phyloP scores from a whole-genome alignment of 805 yeast species.

The Zygotorulaspora chibaensis region DNA sequence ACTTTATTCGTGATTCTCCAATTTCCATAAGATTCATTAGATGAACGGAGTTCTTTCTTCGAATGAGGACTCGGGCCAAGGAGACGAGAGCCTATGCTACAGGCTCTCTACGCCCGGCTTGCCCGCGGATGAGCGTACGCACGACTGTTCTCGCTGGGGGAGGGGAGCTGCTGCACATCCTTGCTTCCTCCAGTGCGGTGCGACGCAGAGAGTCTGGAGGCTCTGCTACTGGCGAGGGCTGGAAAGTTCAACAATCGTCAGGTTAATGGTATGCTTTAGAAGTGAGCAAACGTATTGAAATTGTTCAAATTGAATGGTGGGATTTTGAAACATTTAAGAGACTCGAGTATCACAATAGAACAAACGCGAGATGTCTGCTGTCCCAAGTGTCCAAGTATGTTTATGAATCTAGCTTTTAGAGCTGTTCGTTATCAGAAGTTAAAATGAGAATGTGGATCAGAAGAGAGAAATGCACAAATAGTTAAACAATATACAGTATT shows the following conservation, averaged over 20 bases:
- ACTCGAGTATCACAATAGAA: slow-evolving; percentile 17
- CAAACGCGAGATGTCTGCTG: slow-evolving; percentile 56
- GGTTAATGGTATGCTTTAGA: background rate
- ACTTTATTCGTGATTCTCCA: too few relatives aligned
- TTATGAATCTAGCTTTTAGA: slow-evolving; percentile 4
- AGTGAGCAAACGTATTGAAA: background rate
- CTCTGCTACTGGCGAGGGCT: background rate
- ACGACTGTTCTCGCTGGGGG: too few relatives aligned
- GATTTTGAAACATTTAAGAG: slow-evolving; percentile 2
- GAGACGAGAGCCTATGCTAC: too few relatives aligned
- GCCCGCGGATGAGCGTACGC: too few relatives aligned
- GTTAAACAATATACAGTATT: too few relatives aligned
- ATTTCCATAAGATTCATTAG: too few relatives aligned
- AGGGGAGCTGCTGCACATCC: too few relatives aligned
- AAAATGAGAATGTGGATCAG: background rate
- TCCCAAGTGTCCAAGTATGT: slow-evolving; percentile 89
- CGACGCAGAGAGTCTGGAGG: background rate
- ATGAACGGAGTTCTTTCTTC: too few relatives aligned
- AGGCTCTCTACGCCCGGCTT: too few relatives aligned
- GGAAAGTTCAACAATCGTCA: background rate
- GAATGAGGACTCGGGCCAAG: too few relatives aligned
- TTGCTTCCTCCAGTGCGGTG: too few relatives aligned
- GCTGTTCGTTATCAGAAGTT: too few relatives aligned
- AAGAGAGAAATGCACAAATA: background rate
- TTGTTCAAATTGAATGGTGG: background rate